A percentile compares a stretch with the other conserved stretches of the same genome.
Evolutionary conservation across 208 protist species (phyloP).

Genomic region (Trypanosoma mega): DNA sequence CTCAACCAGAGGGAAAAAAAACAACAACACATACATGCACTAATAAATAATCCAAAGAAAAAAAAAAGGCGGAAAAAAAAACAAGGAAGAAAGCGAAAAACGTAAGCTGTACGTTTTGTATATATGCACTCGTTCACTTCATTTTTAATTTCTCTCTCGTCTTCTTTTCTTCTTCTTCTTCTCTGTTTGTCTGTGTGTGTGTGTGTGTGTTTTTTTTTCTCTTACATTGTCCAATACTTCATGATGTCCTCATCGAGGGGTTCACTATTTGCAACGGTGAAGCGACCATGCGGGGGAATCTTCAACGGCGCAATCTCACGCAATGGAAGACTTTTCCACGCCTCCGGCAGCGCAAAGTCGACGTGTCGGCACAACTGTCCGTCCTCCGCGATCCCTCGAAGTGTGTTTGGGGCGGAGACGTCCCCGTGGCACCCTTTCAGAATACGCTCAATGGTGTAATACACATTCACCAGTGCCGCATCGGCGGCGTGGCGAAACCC

Average conservation of each 20-base stretch:
- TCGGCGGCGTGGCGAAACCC: constrained; percentile 56
- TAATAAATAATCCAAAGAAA: constrained; percentile 16
- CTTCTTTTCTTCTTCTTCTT: constrained; percentile 1
- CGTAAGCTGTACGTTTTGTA: not conserved
- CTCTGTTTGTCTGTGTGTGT: not conserved
- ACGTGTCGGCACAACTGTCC: constrained; percentile 66
- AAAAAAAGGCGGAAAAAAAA: not conserved
- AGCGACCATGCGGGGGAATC: constrained; percentile 73
- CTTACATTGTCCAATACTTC: constrained; percentile 84
- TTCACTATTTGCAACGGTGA: constrained; percentile 55
- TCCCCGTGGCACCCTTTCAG: constrained; percentile 40
- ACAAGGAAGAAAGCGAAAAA: constrained; percentile 9
- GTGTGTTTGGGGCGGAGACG: constrained; percentile 42
- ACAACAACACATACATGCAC: not conserved
- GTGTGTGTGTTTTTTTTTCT: not conserved
- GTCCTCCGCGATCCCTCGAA: constrained; percentile 50
- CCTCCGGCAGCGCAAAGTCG: constrained; percentile 51
- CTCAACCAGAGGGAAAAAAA: not conserved
- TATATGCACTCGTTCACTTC: not conserved
- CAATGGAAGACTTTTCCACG: constrained; percentile 72
- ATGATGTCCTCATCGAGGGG: constrained; percentile 64
- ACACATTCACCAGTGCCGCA: constrained; percentile 85
- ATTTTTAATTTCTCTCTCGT: constrained; percentile 5
- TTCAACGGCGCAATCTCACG: constrained; percentile 75
- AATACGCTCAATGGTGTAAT: constrained; percentile 83